These are phyloP conservation scores for Macaranga tanarius DNA, from an alignment of 441 rosid species.

Conservation along the genomic window DNA sequence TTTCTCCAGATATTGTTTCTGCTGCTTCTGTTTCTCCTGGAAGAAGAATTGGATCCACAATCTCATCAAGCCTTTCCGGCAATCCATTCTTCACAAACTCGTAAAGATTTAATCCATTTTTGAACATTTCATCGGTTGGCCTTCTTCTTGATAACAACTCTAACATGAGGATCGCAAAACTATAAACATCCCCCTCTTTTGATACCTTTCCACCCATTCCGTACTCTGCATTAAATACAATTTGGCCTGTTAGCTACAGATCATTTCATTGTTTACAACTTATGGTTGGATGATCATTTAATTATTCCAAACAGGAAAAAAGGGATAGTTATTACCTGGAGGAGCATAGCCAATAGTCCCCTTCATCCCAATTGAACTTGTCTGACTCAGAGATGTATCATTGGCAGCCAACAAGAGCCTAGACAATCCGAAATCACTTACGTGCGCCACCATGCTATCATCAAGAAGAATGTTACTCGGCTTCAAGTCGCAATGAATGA, in stretches of 20 bases:
- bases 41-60: not conserved
- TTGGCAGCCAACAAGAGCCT: not conserved
- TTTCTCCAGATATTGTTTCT: not conserved
- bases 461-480: not conserved
- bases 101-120: not conserved
- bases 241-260: not conserved
- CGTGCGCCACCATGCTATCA: not conserved
- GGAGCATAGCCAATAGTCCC: not conserved
- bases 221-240: not conserved
- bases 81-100: not conserved
- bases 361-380: not conserved
- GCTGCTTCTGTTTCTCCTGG: not conserved
- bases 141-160: not conserved
- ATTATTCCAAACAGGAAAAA: no score
- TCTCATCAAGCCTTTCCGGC: not conserved
- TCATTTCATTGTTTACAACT: no score
- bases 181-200: not conserved
- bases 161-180: no score
- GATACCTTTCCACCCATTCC: not conserved
- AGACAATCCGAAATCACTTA: not conserved
- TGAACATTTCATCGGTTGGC: not conserved
- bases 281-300: no score
- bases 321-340: conserved; percentile 1
- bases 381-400: not conserved
- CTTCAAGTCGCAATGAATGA: not conserved